Conservation (phyloP, 2,329 filamentous ascomycete genomes). For the Metarhizium sp. region DNA sequence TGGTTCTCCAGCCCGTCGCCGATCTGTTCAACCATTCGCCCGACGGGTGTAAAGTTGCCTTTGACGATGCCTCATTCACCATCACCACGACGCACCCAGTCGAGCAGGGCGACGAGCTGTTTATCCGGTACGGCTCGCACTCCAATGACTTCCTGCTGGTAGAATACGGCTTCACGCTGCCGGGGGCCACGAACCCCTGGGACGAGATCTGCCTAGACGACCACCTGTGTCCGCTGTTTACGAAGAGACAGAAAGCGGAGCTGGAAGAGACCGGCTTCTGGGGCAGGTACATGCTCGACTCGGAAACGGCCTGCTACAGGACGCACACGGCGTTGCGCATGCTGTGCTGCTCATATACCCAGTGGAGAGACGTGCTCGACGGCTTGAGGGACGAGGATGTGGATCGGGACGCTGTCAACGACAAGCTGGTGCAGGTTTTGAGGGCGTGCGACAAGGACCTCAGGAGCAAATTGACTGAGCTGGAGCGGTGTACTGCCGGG, state of each 20-base stretch:
- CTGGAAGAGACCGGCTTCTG: slow-evolving; percentile 39
- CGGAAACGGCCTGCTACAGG: slow-evolving; percentile 40
- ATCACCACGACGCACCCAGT: slow-evolving; percentile 44
- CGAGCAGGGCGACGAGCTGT: slow-evolving; percentile 51
- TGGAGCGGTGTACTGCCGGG: slow-evolving; percentile 20
- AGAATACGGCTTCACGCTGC: slow-evolving; percentile 50
- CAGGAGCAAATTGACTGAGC: slow-evolving; percentile 17
- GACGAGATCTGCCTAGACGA: slow-evolving; percentile 41
- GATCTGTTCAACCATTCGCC: slow-evolving; percentile 59
- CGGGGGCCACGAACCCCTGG: slow-evolving; percentile 35
- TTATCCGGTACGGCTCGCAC: slow-evolving; percentile 60
- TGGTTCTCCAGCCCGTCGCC: slow-evolving; percentile 62
- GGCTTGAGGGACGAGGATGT: slow-evolving; percentile 36
- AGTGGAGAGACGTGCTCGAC: slow-evolving; percentile 37
- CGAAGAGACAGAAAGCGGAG: slow-evolving; percentile 20
- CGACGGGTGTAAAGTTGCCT: slow-evolving; percentile 42
- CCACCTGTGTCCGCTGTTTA: slow-evolving; percentile 31
- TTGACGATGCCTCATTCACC: slow-evolving; percentile 40
- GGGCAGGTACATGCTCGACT: slow-evolving; percentile 42
- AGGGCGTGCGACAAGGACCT: slow-evolving; percentile 25
- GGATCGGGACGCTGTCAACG: slow-evolving; percentile 28
- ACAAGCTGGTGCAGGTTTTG: slow-evolving; percentile 28
- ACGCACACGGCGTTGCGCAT: slow-evolving; percentile 43
- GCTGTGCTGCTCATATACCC: slow-evolving; percentile 22
- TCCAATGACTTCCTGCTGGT: slow-evolving; percentile 61